A percentile compares a stretch with the other conserved stretches of the same genome.
Evolutionary conservation across 2,329 filamentous ascomycete species (phyloP).

Genomic region (Tolypocladium sp.): DNA sequence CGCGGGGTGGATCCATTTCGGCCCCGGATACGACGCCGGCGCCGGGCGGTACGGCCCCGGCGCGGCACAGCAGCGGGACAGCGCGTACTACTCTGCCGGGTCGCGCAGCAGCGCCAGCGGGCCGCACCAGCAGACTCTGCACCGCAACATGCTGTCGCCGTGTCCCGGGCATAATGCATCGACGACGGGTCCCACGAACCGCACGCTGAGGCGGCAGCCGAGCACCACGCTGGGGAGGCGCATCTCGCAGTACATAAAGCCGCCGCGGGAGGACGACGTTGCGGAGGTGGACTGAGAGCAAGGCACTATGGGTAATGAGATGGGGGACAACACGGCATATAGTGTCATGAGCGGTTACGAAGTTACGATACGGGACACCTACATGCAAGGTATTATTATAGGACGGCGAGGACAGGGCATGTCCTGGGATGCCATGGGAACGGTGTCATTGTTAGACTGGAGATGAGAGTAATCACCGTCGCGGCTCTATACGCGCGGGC

Average conservation of each 20-base stretch:
- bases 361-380: neutral
- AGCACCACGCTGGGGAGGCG: conserved; percentile 5
- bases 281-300: neutral
- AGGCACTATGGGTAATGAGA: too few species aligned
- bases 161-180: neutral
- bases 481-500: neutral
- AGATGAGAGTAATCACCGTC: neutral
- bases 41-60: neutral
- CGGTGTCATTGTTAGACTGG: neutral
- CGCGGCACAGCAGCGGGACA: conserved; percentile 1
- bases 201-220: neutral
- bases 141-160: neutral
- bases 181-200: neutral
- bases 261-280: conserved; percentile 1
- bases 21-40: neutral
- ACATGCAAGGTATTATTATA: neutral
- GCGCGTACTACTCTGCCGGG: conserved; percentile 5
- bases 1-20: neutral
- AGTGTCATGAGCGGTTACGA: neutral
- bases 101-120: conserved; percentile 3
- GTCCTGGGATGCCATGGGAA: neutral
- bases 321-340: neutral
- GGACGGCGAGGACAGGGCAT: neutral
- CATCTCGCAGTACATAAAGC: conserved; percentile 10
- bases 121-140: neutral